A percentile compares a stretch with the other conserved stretches of the same genome.
Conservation (phyloP, 345 rosid species). For the Gossypium thurberi region DNA sequence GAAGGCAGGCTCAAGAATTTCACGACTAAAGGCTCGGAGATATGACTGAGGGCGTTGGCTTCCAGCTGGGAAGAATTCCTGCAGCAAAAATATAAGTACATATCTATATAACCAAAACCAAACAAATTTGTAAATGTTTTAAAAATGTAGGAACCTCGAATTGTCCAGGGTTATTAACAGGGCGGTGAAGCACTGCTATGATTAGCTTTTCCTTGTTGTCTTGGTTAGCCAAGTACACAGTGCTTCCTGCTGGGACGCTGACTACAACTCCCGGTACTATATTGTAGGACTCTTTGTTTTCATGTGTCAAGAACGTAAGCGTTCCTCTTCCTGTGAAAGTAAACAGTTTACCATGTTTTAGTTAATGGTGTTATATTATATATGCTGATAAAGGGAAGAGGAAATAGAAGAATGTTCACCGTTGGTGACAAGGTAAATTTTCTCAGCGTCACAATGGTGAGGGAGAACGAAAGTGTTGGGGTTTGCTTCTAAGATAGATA, state of each 20-base stretch:
- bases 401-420: not conserved
- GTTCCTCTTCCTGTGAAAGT: constrained; percentile 1
- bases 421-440: not conserved
- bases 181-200: not conserved
- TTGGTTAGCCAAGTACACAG: constrained; percentile 4
- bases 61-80: constrained; percentile 10
- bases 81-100: not conserved
- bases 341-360: not conserved
- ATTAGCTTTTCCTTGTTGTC: not conserved
- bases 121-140: not conserved
- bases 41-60: not conserved
- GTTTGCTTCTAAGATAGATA: not conserved
- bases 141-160: not conserved
- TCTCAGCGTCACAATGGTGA: not conserved
- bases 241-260: not conserved
- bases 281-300: constrained; percentile 1
- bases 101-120: not conserved
- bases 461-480: constrained; percentile 7
- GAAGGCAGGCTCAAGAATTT: constrained; percentile 4
- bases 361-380: not conserved
- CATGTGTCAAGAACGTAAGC: not conserved
- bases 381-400: not conserved
- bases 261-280: not conserved
- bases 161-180: constrained; percentile 4
- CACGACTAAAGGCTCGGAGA: not conserved